phyloP scores from a whole-genome alignment of 352 stramenopile genomes.

The Pythium brassicae region DNA sequence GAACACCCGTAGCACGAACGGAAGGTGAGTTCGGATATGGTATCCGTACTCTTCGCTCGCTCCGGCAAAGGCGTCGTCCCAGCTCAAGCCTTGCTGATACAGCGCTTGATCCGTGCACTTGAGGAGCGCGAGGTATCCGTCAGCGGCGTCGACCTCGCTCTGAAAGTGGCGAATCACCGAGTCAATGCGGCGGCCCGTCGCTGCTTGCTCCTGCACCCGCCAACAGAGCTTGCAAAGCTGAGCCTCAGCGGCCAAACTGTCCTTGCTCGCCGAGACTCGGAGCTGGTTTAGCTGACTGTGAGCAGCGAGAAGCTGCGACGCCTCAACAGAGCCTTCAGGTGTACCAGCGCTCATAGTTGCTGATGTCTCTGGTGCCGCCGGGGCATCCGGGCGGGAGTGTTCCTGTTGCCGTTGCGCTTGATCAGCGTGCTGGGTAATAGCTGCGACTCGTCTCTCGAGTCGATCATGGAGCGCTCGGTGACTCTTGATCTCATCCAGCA shows the following conservation, averaged over 20 bases:
- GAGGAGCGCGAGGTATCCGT: slow-evolving; percentile 20
- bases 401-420: background rate
- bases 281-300: slow-evolving; percentile 5
- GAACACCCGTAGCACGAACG: slow-evolving; percentile 13
- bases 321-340: background rate
- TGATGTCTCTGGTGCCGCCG: background rate
- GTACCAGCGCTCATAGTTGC: background rate
- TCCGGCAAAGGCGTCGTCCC: background rate
- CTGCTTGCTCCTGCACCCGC: slow-evolving; percentile 26
- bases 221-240: slow-evolving; percentile 27
- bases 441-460: slow-evolving; percentile 3
- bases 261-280: slow-evolving; percentile 14
- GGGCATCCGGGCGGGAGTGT: background rate
- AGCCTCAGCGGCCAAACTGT: slow-evolving; percentile 18
- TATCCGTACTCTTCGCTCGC: slow-evolving; percentile 2
- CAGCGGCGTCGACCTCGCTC: slow-evolving; percentile 9
- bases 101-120: slow-evolving; percentile 18
- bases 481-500: background rate
- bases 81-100: slow-evolving; percentile 7
- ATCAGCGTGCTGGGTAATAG: slow-evolving; percentile 1
- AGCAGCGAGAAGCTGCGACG: background rate
- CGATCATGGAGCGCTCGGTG: background rate
- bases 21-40: slow-evolving; percentile 7
- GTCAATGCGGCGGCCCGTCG: slow-evolving; percentile 18
- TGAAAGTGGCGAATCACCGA: slow-evolving; percentile 10